Evolutionary conservation across 2,329 filamentous ascomycete species (phyloP), one percentile per base, ranked within the genome.

Genomic region (Cephalotrichum gorgonifer): DNA sequence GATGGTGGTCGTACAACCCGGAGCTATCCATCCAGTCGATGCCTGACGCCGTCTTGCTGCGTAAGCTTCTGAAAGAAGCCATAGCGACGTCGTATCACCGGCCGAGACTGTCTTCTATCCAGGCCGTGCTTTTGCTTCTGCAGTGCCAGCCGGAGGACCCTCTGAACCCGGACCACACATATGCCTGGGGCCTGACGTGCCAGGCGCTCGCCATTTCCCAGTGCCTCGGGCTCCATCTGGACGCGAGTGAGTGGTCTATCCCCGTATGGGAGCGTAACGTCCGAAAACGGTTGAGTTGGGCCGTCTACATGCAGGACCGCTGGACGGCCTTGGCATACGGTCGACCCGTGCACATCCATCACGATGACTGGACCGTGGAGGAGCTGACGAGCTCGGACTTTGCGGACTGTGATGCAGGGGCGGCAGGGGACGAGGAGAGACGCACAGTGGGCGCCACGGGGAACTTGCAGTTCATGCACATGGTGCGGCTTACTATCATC

Each of bases 271-370:
- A 82, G 58, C 70, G 73, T 44, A 71, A 73, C 6, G 59, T 81
- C 20, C 67, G 79, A 25, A 78, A 75, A 57, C 66, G 79, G 17
- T 61, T 82, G 9, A 74, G 72, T 5, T 83, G 78, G 78, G 77
- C 72, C 9, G 60, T 80, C 1, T 82, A 70, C 55, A 76, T 79
- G 67, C 78, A 82, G 57, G 78, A 82, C 54, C 76, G 74, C 55
- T 81, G 74, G 78, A 75, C 55, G 15, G 35, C 35, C 3, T 7
- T 39, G 35, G 35, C 35, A 9, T 71, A 75, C 56, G 76, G 76
- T 6, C 67, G 76, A 41, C 73, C 72, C 22, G 35, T 39, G 4
- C 35, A 39, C 17, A 39, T 39, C n/a, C 35, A 74, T 77, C 57
- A 62, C 3, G 66, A 67, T 7, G 73, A 78, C 54, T 79, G 76